Base-by-base conservation (phyloP, 108 stramenopile genomes). In the Fragilariopsis cylindrus region DNA sequence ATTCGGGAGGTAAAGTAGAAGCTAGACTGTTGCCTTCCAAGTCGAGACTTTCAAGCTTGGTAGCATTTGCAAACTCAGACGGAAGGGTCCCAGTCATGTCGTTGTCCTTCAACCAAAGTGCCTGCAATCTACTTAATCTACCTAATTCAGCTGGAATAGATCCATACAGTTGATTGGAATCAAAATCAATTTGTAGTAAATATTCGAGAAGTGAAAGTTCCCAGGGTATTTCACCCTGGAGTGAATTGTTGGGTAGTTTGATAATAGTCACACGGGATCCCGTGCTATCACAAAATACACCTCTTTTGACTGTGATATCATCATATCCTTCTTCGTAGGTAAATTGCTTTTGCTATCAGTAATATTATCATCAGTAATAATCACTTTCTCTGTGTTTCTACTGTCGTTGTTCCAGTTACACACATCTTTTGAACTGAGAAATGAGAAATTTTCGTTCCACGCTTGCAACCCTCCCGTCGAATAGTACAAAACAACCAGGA, bases 371-470 rank as follows among this genome's bases (percentile, higher is more conserved):
- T 19, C 49, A 30, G 1, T 43, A 6, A 55, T 55, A 16, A 16
- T 0, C 18, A 30, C 3, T 6, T 7, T 42, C 5, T 7, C 43
- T 15, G 48, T 5, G n/a, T 39, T 55, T 3, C 6, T 16, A 12
- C 3, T 11, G 1, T 57, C 72, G 56, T 49, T 57, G 60, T 72
- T 72, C 72, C 72, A 72, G 4, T 48, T 46, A 16, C 72, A 72
- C 5, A 72, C 58, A 19, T 16, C 50, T 9, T 30, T 40, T 6
- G 67, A 52, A 13, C 45, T 68, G 8, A 70, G 50, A n/a, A 70
- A 70, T 13, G 18, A 45, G 70, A 45, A 18, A 30, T 40, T 41
- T 40, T 70, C 55, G 5, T 53, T 70, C 70, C 70, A 70, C 21
- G 3, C 11, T 39, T 21, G 40, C 4, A 5, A 5, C 50, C 53